Percentiles rank a stretch among this genome's conserved stretches.
Evolutionary conservation across 176 grass and related monocot genomes (phyloP).

Genomic region (Melocanna baccifera): DNA sequence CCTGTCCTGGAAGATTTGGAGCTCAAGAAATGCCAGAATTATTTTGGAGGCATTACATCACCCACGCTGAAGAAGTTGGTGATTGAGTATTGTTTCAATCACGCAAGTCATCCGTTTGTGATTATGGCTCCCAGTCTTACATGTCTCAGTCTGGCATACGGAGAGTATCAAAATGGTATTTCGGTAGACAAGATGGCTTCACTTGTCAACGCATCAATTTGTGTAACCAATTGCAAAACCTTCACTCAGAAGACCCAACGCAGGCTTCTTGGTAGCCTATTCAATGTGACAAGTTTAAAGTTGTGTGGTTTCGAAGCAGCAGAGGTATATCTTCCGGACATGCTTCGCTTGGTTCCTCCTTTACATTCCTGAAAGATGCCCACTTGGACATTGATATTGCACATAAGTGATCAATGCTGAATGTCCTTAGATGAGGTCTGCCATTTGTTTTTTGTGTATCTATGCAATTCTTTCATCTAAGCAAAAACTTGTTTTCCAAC

Average conservation of each 20-base stretch:
- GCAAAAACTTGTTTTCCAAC: not conserved
- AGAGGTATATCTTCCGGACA: not conserved
- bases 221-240: not conserved
- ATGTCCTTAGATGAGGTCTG: not conserved
- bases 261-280: not conserved
- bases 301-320: not conserved
- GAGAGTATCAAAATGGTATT: not conserved
- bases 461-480: not conserved
- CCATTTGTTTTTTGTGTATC: not conserved
- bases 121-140: not conserved
- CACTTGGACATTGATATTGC: not conserved
- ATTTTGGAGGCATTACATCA: not conserved
- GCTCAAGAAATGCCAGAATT: not conserved
- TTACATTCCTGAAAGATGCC: not conserved
- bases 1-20: conserved; percentile 2
- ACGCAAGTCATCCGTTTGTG: not conserved
- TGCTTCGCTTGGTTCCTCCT: not conserved
- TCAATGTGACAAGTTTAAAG: not conserved
- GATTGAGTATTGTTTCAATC: not conserved
- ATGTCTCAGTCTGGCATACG: not conserved
- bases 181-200: not conserved
- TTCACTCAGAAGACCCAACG: not conserved
- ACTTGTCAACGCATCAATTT: not conserved
- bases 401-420: not conserved
- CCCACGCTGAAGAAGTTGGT: not conserved